Evolutionary conservation across 768 basidiomycete species (phyloP).

Genomic region (Galerina marginata): DNA sequence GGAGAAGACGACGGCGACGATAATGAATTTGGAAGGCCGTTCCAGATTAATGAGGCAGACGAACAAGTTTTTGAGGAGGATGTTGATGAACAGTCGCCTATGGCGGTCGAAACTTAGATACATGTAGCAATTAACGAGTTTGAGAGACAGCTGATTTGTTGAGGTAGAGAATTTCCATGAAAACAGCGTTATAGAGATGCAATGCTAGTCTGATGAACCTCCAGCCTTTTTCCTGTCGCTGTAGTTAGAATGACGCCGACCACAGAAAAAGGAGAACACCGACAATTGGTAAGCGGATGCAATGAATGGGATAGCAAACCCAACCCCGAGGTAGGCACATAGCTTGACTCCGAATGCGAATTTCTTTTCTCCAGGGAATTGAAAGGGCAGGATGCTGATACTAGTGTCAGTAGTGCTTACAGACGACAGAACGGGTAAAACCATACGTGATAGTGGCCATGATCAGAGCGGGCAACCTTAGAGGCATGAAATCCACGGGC

Average conservation of each 20-base stretch:
- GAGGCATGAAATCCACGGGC: constrained; percentile 46
- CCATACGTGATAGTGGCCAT: constrained; percentile 64
- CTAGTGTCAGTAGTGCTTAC: constrained; percentile 6
- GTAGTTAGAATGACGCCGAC: not conserved
- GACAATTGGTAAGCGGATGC: constrained; percentile 71
- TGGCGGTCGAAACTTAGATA: not conserved
- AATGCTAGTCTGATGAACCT: constrained; percentile 29
- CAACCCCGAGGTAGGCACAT: constrained; percentile 49
- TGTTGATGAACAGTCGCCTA: not conserved
- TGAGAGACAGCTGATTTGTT: no score
- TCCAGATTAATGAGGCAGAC: not conserved
- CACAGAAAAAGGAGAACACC: constrained; percentile 31
- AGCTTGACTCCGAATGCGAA: constrained; percentile 56
- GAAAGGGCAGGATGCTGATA: constrained; percentile 61
- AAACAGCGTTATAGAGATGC: not conserved
- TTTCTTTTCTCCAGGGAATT: constrained; percentile 56
- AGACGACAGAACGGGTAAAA: not conserved
- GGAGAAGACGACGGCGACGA: constrained; percentile 12
- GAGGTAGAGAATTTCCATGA: no score
- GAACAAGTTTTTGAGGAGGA: not conserved
- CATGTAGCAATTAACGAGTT: no score
- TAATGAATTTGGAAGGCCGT: constrained; percentile 4
- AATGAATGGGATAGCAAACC: constrained; percentile 72
- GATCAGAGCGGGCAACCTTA: constrained; percentile 48
- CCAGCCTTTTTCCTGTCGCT: constrained; percentile 48